Evolutionary conservation across 805 yeast genomes (phyloP), one percentile per base, ranked within the genome.

Genomic region (Nakazawaea peltata): DNA sequence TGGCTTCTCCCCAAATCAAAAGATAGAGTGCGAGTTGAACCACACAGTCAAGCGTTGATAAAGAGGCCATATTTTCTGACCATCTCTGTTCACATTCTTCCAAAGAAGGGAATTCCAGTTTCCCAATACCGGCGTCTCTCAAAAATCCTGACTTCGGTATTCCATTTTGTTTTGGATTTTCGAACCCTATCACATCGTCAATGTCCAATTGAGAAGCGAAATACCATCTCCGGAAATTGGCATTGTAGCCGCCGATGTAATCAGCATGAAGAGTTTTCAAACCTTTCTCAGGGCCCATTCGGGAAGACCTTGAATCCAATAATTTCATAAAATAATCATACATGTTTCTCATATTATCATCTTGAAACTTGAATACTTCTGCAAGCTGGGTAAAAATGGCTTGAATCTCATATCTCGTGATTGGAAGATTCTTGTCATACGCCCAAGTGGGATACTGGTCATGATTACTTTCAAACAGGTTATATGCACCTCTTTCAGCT

Each of bases 1-100:
- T 84, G 0, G 95, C 86, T 51, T 86, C 96, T 1, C 95, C 94
- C 96, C 96, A 86, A 42, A 84, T 72, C 37, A 83, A 53, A 10
- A 86, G 62, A 48, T 77, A 87, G 6, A 86, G 55, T 0, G 83
- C 74, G 13, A 86, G 44, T 43, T 86, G 95, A 12, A 66, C 58
- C 3, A 75, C 61, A 39, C 77, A 67, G 37, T 77, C 83, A 19
- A 63, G 59, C 1, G 80, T 65, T 0, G 71, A 51, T 30, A 72
- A 57, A 1, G 60, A 48, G 21, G 61, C 61, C 79, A 77, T 72
- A 22, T 66, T 68, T 4, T 48, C 47, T 5, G 56, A 51, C 86
- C 83, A 76, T 29, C 64, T 61, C 28, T 49, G 51, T 44, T 72
- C 71, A 2, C 74, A 62, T 27, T 69, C 67, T 22, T 59, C 61